Conservation (phyloP, 305 asterid species). For the Withania somnifera region DNA sequence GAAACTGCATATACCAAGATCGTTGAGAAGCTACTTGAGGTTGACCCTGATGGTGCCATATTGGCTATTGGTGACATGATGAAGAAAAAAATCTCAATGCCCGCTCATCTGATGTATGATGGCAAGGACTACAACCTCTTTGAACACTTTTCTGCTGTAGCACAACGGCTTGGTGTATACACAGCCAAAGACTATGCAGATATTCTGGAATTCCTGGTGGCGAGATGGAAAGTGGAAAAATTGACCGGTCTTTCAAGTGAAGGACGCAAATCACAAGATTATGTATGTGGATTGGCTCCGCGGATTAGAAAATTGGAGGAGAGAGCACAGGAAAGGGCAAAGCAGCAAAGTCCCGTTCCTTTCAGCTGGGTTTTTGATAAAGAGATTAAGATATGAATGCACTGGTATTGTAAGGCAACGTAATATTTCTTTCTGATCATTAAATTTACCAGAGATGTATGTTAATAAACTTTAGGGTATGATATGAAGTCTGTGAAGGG, state of each 20-base stretch:
- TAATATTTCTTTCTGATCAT: not conserved
- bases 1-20: conserved; percentile 76
- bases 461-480: not conserved
- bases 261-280: conserved; percentile 63
- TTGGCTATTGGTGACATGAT: conserved; percentile 65
- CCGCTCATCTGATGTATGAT: conserved; percentile 53
- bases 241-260: conserved; percentile 56
- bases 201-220: conserved; percentile 47
- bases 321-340: conserved; percentile 55
- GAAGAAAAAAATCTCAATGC: conserved; percentile 36
- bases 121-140: conserved; percentile 59
- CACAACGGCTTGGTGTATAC: conserved; percentile 63
- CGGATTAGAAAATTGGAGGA: conserved; percentile 57
- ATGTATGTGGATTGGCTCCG: conserved; percentile 53
- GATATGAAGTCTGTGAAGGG: conserved; percentile 6
- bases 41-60: conserved; percentile 54
- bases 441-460: not conserved
- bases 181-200: conserved; percentile 78
- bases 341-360: conserved; percentile 35
- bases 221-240: conserved; percentile 61
- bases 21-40: conserved; percentile 61
- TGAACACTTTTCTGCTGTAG: conserved; percentile 61
- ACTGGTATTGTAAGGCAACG: not conserved
- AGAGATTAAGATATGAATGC: conserved; percentile 36
- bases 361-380: conserved; percentile 66